Base-by-base conservation (phyloP, 1,284 basidiomycete genomes). In the Schizopora paradoxa region DNA sequence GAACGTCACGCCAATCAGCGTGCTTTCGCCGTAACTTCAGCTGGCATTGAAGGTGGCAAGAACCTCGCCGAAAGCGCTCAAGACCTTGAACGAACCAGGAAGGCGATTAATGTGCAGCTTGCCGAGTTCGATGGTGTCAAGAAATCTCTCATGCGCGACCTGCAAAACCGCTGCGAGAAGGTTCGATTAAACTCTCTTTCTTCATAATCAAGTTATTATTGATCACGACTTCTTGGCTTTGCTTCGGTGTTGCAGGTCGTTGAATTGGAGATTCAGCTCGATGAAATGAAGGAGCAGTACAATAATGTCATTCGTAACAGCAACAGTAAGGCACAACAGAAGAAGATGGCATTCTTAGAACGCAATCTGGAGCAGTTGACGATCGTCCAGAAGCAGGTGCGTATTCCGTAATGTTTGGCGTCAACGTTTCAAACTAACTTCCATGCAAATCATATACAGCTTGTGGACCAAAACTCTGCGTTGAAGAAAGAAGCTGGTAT, bases 91-190 rank as follows among this genome's bases (percentile, higher is more conserved):
- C 79, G 94, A 43, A 93, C 91, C 41, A 84, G 96, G 58, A 97
- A 98, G 70, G 90, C 91, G 14, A 94, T 98, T 71, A 94, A 94
- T 56, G 83, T 92, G 18, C 96, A 99, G 63, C 82, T 97, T 54
- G 89, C 93, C 55, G 96, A 99, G 64, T 99, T 99, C 64, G 96
- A 99, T 64, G 86, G 88, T 27, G 92, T 98, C 62, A 99, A 99
- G 79, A 96, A 97, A 74, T 95, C 89, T 51, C 77, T 99, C 55
- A 97, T 99, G 89, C 86, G 92, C 40, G 96, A 99, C 72, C 71
- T 99, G 54, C 96, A 98, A 72, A 97, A 99, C 66, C 92, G 96
- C 36, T 99, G 96, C 66, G 96, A 99, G 74, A 99, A 99, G 84
- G 93, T 91, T 47, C 52, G 70, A 54, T 47, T 36, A 18, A 6